These are phyloP conservation scores for Candida taoyuanica DNA, from an alignment of 805 yeast genomes.

Conservation along the genomic window DNA sequence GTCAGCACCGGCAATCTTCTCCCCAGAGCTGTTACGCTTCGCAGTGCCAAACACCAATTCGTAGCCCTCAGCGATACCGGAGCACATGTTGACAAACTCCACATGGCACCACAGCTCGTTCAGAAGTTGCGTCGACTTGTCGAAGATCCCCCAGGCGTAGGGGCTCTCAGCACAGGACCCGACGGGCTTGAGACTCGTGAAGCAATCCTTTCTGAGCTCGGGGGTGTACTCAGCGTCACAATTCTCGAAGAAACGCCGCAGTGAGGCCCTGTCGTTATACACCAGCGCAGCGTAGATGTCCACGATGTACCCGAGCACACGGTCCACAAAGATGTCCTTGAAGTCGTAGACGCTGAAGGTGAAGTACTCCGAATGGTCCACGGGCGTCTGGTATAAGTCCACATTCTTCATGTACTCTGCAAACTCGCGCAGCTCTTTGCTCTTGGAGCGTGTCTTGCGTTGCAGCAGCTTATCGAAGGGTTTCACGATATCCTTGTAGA, in stretches of 20 bases:
- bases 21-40: slow-evolving; percentile 11
- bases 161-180: slow-evolving; percentile 23
- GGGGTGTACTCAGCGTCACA: slow-evolving; percentile 17
- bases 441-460: slow-evolving; percentile 1
- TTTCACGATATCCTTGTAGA: slow-evolving; percentile 6
- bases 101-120: slow-evolving; percentile 23
- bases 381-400: slow-evolving; percentile 15
- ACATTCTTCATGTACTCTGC: slow-evolving; percentile 12
- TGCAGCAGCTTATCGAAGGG: slow-evolving; percentile 14
- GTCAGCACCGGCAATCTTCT: slow-evolving; percentile 17
- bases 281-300: slow-evolving; percentile 10
- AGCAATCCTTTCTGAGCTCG: slow-evolving; percentile 5
- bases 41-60: slow-evolving; percentile 21
- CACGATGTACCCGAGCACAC: slow-evolving; percentile 8
- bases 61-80: slow-evolving; percentile 27
- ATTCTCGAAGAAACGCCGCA: slow-evolving; percentile 16
- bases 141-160: slow-evolving; percentile 23
- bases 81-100: slow-evolving; percentile 20
- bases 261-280: slow-evolving; percentile 3
- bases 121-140: slow-evolving; percentile 16
- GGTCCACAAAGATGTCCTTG: slow-evolving; percentile 13
- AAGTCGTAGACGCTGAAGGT: slow-evolving; percentile 14
- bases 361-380: slow-evolving; percentile 13
- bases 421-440: slow-evolving; percentile 3
- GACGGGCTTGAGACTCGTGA: slow-evolving; percentile 21